phyloP scores from a whole-genome alignment of 805 yeast species.

The Cephaloascus albidus region DNA sequence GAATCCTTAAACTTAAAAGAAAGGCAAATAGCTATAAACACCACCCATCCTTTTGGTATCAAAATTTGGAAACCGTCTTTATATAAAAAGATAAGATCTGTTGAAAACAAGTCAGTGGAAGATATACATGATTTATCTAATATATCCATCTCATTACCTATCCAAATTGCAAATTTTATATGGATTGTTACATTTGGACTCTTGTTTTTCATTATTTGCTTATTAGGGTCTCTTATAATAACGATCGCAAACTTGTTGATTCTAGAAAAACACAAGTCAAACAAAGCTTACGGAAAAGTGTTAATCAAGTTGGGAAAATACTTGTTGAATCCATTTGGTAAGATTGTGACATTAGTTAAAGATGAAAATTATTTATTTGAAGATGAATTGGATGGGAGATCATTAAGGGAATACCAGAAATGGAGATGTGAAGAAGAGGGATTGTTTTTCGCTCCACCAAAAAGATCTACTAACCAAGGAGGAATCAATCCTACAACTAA shows the following conservation, averaged over 20 bases:
- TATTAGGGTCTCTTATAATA: conserved; percentile 32
- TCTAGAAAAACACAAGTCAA: conserved; percentile 33
- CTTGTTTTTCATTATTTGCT: conserved; percentile 43
- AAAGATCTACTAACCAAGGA: conserved; percentile 21
- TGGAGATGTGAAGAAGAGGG: conserved; percentile 82
- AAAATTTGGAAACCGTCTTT: conserved; percentile 98
- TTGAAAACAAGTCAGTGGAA: conserved; percentile 81
- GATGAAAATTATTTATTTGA: conserved; percentile 79
- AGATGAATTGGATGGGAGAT: conserved; percentile 83
- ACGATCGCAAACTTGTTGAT: conserved; percentile 33
- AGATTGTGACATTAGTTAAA: conserved; percentile 65
- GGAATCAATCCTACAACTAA: conserved; percentile 27
- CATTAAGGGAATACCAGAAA: conserved; percentile 72
- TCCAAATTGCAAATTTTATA: conserved; percentile 54
- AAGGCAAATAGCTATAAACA: conserved; percentile 92
- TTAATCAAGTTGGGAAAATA: conserved; percentile 60
- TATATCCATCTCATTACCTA: conserved; percentile 34
- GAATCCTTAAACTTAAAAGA: conserved; percentile 87
- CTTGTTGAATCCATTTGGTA: conserved; percentile 82
- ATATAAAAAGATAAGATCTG: conserved; percentile 87
- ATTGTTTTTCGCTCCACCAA: conserved; percentile 70
- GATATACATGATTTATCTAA: conserved; percentile 85
- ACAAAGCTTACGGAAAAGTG: conserved; percentile 49
- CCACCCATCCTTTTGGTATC: conserved; percentile 97
- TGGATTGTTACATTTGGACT: conserved; percentile 77